These are phyloP conservation scores for Cytospora paraplurivora DNA, from an alignment of 2,329 filamentous ascomycete genomes.

Conservation along the genomic window DNA sequence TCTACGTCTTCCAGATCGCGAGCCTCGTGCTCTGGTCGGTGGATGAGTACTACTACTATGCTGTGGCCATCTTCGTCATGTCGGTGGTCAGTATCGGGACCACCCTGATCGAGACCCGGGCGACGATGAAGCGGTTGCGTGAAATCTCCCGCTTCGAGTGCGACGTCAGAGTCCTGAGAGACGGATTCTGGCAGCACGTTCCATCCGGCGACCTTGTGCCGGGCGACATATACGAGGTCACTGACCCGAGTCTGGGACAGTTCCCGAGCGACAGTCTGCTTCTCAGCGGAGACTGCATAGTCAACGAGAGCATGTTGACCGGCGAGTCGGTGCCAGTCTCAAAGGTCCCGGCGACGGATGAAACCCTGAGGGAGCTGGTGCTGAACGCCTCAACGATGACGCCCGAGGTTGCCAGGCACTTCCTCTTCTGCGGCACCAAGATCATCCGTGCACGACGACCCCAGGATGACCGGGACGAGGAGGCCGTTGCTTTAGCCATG, in stretches of 20 bases:
- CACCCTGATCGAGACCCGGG: constrained; percentile 85
- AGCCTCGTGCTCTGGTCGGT: constrained; percentile 93
- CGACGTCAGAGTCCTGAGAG: constrained; percentile 88
- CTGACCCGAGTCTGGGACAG: constrained; percentile 84
- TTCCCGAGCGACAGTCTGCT: constrained; percentile 92
- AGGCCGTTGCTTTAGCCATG: constrained; percentile 88
- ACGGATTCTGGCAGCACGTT: constrained; percentile 92
- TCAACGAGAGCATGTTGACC: constrained; percentile 99
- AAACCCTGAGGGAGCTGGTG: constrained; percentile 75
- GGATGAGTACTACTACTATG: constrained; percentile 98
- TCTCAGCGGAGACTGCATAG: constrained; percentile 92
- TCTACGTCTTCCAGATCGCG: constrained; percentile 97
- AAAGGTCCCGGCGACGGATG: constrained; percentile 81
- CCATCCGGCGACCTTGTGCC: constrained; percentile 87
- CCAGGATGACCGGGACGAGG: constrained; percentile 81
- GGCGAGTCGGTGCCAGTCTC: constrained; percentile 97
- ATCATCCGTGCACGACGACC: constrained; percentile 88
- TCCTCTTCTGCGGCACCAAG: constrained; percentile 93
- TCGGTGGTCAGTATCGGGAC: constrained; percentile 89
- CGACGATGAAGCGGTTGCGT: constrained; percentile 86
- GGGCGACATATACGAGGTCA: constrained; percentile 95
- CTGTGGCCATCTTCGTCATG: constrained; percentile 90
- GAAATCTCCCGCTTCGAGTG: constrained; percentile 96
- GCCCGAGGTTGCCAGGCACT: constrained; percentile 81
- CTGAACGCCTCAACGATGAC: constrained; percentile 80